Base-by-base conservation (phyloP, 164 flowering plant species). In the Umbellularia californica region DNA sequence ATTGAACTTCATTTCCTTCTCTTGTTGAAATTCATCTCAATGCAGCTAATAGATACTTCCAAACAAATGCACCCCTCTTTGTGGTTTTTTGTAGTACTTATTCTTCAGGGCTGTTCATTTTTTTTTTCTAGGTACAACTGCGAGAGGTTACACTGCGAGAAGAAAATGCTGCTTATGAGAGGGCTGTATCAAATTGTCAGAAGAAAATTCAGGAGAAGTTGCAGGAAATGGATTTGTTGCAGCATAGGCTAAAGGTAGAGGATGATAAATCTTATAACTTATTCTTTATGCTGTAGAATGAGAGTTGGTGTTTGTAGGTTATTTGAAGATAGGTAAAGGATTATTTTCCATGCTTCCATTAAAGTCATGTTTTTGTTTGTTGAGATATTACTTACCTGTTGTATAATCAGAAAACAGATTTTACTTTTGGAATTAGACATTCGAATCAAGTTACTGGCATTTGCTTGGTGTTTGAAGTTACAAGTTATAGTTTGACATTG, bases 121-220 rank as follows among this genome's bases (percentile, higher is more conserved):
- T 15, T 50, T 70, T 79, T 11, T 74, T 64, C 41, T 82, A 95
- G 98, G 86, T 84, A 55, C 95, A 90, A 80, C 70, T 80, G 76
- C 86, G 97, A 79, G 94, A 88, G 79, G 81, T 82, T 64, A 83
- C 89, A 4, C 75, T 95, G 80, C 89, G 81, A 80, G 94, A 93
- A 87, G 99, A 93, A 85, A 93, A 93, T 86, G 89, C 84, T 74
- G 94, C 85, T 47, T 92, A 84, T 82, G 89, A 90, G 75, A 90
- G 86, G 76, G 94, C 92, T 24, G 86, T 95, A 79, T 86, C 88
- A 25, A 79, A 78, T 76, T 92, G 92, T 76, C 86, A 89, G 79
- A 82, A 73, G 71, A 90, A 88, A 82, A 89, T 93, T 70, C 89
- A 86, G 80, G 99, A 91, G 78, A 95, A 90, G 82, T 65, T 82